Conservation (phyloP, 129 eudicot species). For the Calendula officinalis region DNA sequence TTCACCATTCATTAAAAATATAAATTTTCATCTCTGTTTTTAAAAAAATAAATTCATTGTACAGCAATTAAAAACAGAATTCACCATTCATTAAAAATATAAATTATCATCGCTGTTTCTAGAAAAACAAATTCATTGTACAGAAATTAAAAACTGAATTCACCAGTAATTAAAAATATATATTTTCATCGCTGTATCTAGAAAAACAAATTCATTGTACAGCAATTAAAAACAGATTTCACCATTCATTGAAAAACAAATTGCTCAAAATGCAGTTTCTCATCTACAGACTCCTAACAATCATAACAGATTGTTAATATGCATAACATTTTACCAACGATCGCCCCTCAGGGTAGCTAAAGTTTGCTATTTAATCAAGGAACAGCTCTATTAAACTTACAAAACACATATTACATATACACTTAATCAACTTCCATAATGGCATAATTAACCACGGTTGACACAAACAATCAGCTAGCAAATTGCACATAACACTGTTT, state of each 20-base stretch:
- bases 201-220: not conserved
- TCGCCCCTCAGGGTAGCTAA: not conserved
- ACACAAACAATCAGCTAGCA: not conserved
- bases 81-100: too few relatives aligned
- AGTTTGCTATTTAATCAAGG: not conserved
- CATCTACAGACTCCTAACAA: not conserved
- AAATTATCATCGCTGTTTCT: too few relatives aligned
- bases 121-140: too few relatives aligned
- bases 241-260: too few relatives aligned
- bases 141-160: too few relatives aligned
- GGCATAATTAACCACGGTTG: not conserved
- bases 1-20: too few relatives aligned
- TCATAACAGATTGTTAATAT: not conserved
- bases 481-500: not conserved
- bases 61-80: too few relatives aligned
- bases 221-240: not conserved
- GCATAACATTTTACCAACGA: not conserved
- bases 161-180: too few relatives aligned
- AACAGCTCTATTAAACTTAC: not conserved
- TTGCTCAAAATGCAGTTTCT: too few relatives aligned
- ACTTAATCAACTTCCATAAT: conserved; percentile 4
- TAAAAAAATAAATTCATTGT: conserved; percentile 3
- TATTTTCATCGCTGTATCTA: too few relatives aligned
- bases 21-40: too few relatives aligned
- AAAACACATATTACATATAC: conserved; percentile 6